Evolutionary conservation across 768 basidiomycete genomes (phyloP).

Genomic region (Clitopilus hobsonii): DNA sequence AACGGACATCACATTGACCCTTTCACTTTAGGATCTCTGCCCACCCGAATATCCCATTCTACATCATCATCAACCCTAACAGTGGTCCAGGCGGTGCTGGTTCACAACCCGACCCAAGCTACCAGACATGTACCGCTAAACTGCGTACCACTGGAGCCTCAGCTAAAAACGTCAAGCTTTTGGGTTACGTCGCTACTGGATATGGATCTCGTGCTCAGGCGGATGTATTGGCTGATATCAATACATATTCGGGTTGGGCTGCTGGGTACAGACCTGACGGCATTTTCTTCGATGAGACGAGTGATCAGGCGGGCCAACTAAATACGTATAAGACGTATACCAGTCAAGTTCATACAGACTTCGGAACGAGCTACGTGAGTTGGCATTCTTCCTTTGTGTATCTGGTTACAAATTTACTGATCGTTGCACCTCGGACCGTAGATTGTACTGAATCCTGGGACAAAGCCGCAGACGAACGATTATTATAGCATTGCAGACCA

Average conservation of each 20-base stretch:
- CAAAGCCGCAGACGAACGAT: conserved; percentile 6
- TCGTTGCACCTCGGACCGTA: background rate
- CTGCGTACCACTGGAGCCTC: conserved; percentile 9
- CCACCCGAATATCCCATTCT: conserved; percentile 21
- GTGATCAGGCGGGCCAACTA: conserved; percentile 11
- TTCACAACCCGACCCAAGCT: conserved; percentile 23
- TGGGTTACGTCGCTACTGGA: conserved; percentile 28
- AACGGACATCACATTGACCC: background rate
- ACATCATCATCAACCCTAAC: conserved; percentile 25
- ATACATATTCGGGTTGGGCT: conserved; percentile 25
- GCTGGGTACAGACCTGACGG: conserved; percentile 23
- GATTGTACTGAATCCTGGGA: conserved; percentile 26
- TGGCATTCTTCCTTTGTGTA: too few species aligned
- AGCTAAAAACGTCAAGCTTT: conserved; percentile 18
- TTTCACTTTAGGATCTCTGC: conserved; percentile 16
- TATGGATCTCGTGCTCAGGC: conserved; percentile 14
- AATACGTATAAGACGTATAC: conserved; percentile 19
- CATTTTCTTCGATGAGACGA: conserved; percentile 32
- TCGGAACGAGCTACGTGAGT: conserved; percentile 14
- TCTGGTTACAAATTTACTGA: too few species aligned
- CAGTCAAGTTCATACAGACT: conserved; percentile 10
- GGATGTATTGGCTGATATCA: conserved; percentile 20
- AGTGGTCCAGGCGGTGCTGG: conserved; percentile 22
- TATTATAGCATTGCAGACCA: conserved; percentile 25
- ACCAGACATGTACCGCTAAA: conserved; percentile 22